Base-by-base conservation (phyloP, 371 early-diverging fungal genomes). In the Rhizopus delemar region DNA sequence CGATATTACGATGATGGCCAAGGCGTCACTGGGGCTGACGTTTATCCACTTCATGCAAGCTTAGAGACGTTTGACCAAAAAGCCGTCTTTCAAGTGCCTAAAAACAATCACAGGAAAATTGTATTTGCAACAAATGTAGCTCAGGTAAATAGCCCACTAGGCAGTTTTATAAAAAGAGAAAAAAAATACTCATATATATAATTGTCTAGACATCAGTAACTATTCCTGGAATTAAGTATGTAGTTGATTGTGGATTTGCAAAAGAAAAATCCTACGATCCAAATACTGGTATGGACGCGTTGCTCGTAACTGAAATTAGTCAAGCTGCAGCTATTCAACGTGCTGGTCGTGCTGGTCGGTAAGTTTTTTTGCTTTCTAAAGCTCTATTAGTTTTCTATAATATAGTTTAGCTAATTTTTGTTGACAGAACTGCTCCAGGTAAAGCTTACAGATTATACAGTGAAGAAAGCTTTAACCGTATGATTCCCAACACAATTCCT, bases 71-170 rank as follows among this genome's bases (percentile, higher is more conserved):
- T 90, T 49, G 86, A 93, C 56, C 97, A 96, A 78, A 84, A 85
- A 58, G 89, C 93, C 46, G 95, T 97, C 33, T 98, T 98, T 81
- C 94, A 93, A 53, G 88, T 87, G 4, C 85, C 97, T 0, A 91
- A 90, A 15, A 78, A 80, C 11, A 86, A 87, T 1, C 85, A 85
- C 0, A 82, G 98, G 35, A 99, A 99, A 63, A 88, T 99, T 35
- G 96, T 99, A 11, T 85, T 99, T 68, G 93, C 99, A 3, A 99
- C 99, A 38, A 99, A 99, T 71, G 99, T 99, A 70, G 99, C 99
- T 36, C 99, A 99, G 81, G 98, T 97, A 46, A 88, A 88, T 22
- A 22, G 22, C 22, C 22, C 22, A 22, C 16, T 51, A 93, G 90
- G 4, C 80, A 79, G 0, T 78, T 78, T 49, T 77, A 77, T 59